Conservation (phyloP, 257 asterid genomes). For the Capsicum rhomboideum region DNA sequence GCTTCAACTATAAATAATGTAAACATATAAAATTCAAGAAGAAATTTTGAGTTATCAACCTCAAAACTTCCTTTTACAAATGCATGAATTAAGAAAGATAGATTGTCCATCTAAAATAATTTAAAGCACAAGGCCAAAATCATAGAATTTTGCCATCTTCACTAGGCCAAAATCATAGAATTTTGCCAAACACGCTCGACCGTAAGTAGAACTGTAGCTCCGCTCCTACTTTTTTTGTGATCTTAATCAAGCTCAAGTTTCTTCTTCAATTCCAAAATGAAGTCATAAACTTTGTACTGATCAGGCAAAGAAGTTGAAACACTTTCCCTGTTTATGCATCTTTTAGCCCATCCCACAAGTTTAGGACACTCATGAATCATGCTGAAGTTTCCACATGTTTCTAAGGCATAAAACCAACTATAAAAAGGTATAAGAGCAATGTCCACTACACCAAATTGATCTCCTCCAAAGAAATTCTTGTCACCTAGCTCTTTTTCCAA, state of each 20-base stretch:
- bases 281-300: slow-evolving; percentile 6
- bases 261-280: slow-evolving; percentile 5
- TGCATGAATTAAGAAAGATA: too few species aligned
- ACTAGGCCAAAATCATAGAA: too few species aligned
- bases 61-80: too few species aligned
- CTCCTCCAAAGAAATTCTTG: not conserved
- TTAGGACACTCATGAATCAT: not conserved
- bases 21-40: too few species aligned
- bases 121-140: too few species aligned
- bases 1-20: too few species aligned
- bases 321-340: not conserved
- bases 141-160: too few species aligned
- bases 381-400: not conserved
- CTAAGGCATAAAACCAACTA: not conserved
- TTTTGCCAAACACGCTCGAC: too few species aligned
- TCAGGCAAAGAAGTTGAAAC: not conserved
- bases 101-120: too few species aligned
- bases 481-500: not conserved
- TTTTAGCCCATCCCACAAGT: slow-evolving; percentile 1
- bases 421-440: not conserved
- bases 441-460: slow-evolving; percentile 17
- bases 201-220: not conserved
- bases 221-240: not conserved
- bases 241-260: not conserved
- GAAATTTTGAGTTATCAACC: too few species aligned